Conservation (phyloP, 1,284 basidiomycete genomes). For the Puccinia coronata region DNA sequence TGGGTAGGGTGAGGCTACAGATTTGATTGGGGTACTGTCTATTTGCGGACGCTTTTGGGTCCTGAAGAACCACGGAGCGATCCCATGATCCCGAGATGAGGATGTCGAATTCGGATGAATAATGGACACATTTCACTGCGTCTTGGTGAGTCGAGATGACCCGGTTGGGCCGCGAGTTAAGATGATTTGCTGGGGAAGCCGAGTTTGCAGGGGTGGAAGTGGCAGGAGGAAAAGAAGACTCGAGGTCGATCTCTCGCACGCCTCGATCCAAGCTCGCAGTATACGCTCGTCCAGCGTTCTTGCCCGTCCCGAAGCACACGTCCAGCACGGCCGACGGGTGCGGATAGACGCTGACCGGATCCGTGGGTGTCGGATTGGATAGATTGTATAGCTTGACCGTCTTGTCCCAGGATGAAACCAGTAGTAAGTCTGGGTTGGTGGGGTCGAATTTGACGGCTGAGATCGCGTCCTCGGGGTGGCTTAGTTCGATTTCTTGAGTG, state of each 20-base stretch:
- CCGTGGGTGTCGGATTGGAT: not conserved
- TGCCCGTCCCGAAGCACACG: constrained; percentile 35
- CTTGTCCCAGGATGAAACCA: constrained; percentile 48
- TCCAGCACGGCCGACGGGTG: constrained; percentile 45
- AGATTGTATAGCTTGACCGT: constrained; percentile 40
- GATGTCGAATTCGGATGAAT: constrained; percentile 20
- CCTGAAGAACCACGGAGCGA: constrained; percentile 81
- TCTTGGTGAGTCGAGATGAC: constrained; percentile 49
- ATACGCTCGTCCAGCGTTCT: constrained; percentile 39
- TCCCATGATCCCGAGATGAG: constrained; percentile 90
- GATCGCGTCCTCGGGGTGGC: constrained; percentile 39
- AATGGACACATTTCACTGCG: constrained; percentile 49
- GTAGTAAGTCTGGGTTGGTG: constrained; percentile 36
- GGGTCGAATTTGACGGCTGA: constrained; percentile 45
- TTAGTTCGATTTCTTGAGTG: constrained; percentile 29
- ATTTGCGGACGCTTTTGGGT: constrained; percentile 64
- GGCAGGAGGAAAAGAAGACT: constrained; percentile 16
- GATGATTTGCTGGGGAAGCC: not conserved
- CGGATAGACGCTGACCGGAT: constrained; percentile 27
- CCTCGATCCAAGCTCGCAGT: constrained; percentile 47
- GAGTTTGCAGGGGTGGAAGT: not conserved
- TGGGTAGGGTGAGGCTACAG: constrained; percentile 65
- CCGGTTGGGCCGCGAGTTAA: constrained; percentile 29
- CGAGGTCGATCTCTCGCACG: constrained; percentile 47
- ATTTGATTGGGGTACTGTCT: constrained; percentile 60